Base-by-base conservation (phyloP, 2,329 filamentous ascomycete genomes). In the Monilinia fructicola region DNA sequence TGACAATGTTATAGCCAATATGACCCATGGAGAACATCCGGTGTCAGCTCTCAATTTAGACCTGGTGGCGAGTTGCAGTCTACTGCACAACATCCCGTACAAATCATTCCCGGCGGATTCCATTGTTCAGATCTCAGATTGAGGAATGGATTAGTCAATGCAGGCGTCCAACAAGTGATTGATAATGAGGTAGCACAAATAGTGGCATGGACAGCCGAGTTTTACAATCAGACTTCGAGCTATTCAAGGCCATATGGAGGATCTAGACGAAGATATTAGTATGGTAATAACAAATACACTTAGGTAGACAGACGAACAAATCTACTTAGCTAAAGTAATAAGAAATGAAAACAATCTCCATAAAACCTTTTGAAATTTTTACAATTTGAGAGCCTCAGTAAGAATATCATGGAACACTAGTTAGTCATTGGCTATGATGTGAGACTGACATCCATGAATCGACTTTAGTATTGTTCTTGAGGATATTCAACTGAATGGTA, bases 21-120 rank as follows among this genome's bases (percentile, higher is more conserved):
- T 65, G 86, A 89, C 73, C 86, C 86, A 7, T 88, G 86, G 86
- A 79, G 81, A 44, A 80, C 83, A 4, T 80, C 82, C 0, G 81
- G 81, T 4, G 81, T 88, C 0, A 82, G 81, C 0, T 84, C 83
- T 23, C 78, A 80, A 35, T 81, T 81, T 73, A 79, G 85, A 26
- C 84, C 85, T 0, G 83, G 80, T 7, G 86, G 86, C 0, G 84
- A 85, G 1, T 74, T 87, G 21, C 18, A 75, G 65, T 80, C 81
- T 14, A 84, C 81, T 0, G 35, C 74, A 0, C 72, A 81, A 35
- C 79, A 80, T 0, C 85, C 86, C 0, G 78, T 87, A 14, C 78
- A 81, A 64, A 71, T 88, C 26, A 82, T 88, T 55, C 80, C 82
- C 0, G 81, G 80, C 3, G 83, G 80, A 0, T 80, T 82, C 54